Conservation (phyloP, 1,139 yeast species). For the Keqinozyma sinolaborantium region DNA sequence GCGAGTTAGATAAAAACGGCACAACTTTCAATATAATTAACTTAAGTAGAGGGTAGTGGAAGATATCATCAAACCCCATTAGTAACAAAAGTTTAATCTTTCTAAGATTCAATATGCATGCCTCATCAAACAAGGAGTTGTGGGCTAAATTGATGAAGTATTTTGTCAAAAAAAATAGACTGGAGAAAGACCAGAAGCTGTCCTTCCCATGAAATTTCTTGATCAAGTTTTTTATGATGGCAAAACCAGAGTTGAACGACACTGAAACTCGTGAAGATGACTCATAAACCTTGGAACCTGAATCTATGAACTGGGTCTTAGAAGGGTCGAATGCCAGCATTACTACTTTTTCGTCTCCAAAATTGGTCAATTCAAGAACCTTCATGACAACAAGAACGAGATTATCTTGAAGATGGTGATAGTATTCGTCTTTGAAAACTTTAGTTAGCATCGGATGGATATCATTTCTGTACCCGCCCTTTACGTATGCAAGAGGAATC, state of each 20-base stretch:
- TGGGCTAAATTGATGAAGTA: conserved; percentile 25
- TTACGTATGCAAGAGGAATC: conserved; percentile 45
- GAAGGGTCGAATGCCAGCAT: not conserved
- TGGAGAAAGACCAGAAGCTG: conserved; percentile 34
- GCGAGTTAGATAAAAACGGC: not conserved
- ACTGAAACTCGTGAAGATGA: conserved; percentile 15
- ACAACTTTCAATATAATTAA: conserved; percentile 7
- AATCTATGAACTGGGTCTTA: not conserved
- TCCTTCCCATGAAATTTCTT: conserved; percentile 13
- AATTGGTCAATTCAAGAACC: not conserved
- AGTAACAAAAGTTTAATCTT: conserved; percentile 36
- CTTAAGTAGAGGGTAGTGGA: conserved; percentile 10
- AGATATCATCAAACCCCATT: conserved; percentile 16
- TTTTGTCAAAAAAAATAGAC: conserved; percentile 35
- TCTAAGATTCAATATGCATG: conserved; percentile 25
- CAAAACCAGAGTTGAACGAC: conserved; percentile 24
- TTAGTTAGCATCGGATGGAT: conserved; percentile 20
- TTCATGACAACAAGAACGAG: not conserved
- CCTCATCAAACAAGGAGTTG: conserved; percentile 16
- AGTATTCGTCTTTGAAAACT: not conserved
- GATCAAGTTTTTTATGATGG: conserved; percentile 15
- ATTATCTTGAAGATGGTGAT: not conserved
- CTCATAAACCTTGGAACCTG: conserved; percentile 9
- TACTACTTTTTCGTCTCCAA: not conserved
- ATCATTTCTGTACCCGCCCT: conserved; percentile 36